Evolutionary conservation across 768 basidiomycete species (phyloP).

Genomic region (Boletus sensibilis): DNA sequence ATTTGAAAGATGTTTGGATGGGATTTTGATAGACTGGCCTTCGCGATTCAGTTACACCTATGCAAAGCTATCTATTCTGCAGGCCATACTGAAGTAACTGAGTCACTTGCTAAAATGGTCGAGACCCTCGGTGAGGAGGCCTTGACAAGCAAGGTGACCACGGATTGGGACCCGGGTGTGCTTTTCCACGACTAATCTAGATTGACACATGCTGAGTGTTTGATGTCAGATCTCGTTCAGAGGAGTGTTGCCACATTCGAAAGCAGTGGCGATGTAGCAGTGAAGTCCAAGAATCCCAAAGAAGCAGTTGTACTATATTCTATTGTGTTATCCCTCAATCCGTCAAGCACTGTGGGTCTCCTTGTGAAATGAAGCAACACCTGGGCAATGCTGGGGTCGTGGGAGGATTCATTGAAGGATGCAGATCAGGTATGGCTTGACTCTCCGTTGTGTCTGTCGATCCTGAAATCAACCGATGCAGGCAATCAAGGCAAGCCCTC

Average conservation of each 20-base stretch:
- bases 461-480: background rate
- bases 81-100: background rate
- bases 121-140: background rate
- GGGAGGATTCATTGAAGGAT: conserved; percentile 2
- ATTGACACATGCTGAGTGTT: background rate
- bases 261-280: background rate
- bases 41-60: background rate
- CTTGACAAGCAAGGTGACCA: background rate
- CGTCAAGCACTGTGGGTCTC: background rate
- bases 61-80: background rate
- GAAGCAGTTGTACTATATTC: conserved; percentile 6
- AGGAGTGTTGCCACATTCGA: background rate
- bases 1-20: conserved; percentile 2
- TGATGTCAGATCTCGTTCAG: background rate
- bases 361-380: no score
- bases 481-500: conserved; percentile 4
- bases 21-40: background rate
- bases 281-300: background rate
- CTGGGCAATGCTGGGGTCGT: no score
- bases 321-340: conserved; percentile 3
- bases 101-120: background rate
- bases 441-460: background rate
- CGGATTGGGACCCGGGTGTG: background rate
- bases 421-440: background rate
- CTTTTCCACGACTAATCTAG: background rate